Evolutionary conservation across 768 basidiomycete species (phyloP).

Genomic region (Hysterangium stoloniferum): DNA sequence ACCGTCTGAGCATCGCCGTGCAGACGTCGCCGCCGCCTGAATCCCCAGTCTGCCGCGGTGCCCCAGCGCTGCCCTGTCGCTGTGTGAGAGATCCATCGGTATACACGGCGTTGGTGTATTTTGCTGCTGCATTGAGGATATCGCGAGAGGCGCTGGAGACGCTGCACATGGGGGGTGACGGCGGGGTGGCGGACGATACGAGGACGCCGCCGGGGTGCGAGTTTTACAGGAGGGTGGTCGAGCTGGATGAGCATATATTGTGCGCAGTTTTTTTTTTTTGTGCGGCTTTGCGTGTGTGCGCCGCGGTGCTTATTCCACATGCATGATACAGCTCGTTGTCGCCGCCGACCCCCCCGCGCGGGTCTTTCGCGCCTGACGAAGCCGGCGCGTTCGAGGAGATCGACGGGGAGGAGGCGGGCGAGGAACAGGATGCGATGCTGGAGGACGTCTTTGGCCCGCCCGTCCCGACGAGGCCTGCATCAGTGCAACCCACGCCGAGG

Average conservation of each 20-base stretch:
- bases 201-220: constrained; percentile 27
- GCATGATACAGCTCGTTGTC: no score
- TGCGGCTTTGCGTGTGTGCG: neutral
- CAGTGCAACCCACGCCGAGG: no score
- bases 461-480: no score
- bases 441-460: no score
- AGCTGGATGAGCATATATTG: constrained; percentile 35
- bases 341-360: no score
- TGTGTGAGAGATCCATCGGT: neutral
- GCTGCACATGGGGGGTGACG: neutral
- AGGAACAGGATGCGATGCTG: no score
- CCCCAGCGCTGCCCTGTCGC: neutral
- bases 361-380: no score
- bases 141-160: neutral
- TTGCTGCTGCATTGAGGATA: neutral
- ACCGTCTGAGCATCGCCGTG: neutral
- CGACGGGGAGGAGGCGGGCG: no score
- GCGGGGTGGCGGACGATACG: neutral
- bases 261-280: neutral
- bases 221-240: constrained; percentile 53
- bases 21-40: neutral
- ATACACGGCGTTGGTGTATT: neutral
- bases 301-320: no score
- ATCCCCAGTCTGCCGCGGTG: neutral
- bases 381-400: no score